Evolutionary conservation across 1,284 basidiomycete genomes (phyloP).

Genomic region (Lentinula novae-zelandiae): DNA sequence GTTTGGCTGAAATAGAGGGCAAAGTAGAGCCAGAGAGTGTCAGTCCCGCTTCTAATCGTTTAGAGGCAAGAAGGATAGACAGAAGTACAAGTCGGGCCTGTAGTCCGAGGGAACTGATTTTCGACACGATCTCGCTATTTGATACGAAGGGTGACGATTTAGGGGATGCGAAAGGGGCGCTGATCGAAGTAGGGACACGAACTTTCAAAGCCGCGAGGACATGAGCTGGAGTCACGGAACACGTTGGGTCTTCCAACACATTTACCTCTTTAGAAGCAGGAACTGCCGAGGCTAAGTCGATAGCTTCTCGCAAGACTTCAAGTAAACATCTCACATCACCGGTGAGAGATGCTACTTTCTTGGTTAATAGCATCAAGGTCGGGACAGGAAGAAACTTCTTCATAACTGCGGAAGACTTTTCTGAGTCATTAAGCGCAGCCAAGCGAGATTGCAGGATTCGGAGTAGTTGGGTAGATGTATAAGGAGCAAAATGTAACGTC

Average conservation of each 20-base stretch:
- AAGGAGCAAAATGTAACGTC: slow-evolving; percentile 76
- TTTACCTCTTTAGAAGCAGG: not conserved
- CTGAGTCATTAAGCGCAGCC: slow-evolving; percentile 29
- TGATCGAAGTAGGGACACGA: slow-evolving; percentile 49
- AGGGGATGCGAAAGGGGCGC: slow-evolving; percentile 22
- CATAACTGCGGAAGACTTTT: slow-evolving; percentile 28
- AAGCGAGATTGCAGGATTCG: slow-evolving; percentile 64
- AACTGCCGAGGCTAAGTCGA: slow-evolving; percentile 53
- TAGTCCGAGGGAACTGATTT: slow-evolving; percentile 63
- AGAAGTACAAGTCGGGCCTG: slow-evolving; percentile 70
- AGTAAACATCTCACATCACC: slow-evolving; percentile 76
- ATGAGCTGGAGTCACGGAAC: slow-evolving; percentile 56
- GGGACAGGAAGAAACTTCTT: slow-evolving; percentile 59
- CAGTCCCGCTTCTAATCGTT: slow-evolving; percentile 55
- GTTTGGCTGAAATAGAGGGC: slow-evolving; percentile 50
- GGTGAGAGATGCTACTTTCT: slow-evolving; percentile 73
- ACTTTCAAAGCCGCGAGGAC: slow-evolving; percentile 68
- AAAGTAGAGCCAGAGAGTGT: slow-evolving; percentile 37
- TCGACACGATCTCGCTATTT: slow-evolving; percentile 60
- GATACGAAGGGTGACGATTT: slow-evolving; percentile 24
- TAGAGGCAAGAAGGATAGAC: slow-evolving; percentile 57
- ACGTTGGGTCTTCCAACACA: slow-evolving; percentile 36
- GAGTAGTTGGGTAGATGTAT: slow-evolving; percentile 63
- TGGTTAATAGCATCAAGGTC: slow-evolving; percentile 63
- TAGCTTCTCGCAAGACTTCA: slow-evolving; percentile 73